Conservation (phyloP, 2,329 filamentous ascomycete genomes). For the Hypoxylon sp. region DNA sequence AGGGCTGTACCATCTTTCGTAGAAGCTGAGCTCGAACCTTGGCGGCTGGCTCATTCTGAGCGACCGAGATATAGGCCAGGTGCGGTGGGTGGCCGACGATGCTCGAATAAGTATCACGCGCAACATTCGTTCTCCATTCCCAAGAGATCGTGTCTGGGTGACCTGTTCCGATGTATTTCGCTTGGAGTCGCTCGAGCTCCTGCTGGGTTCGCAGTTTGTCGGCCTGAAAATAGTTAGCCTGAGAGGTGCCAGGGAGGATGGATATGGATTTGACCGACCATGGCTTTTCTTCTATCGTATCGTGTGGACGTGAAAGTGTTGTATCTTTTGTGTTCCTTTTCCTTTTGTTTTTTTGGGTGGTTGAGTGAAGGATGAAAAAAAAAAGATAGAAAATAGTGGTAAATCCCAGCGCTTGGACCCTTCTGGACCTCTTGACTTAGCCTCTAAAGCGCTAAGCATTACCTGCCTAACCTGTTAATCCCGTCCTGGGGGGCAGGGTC, state of each 20-base stretch:
- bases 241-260: background rate
- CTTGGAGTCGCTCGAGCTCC: constrained; percentile 95
- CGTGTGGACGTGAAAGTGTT: background rate
- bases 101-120: constrained; percentile 89
- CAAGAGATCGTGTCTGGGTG: constrained; percentile 96
- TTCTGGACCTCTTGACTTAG: no score
- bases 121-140: constrained; percentile 96
- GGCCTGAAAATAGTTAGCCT: constrained; percentile 62
- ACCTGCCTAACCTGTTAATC: no score
- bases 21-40: constrained; percentile 83
- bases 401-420: no score
- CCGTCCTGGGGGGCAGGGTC: no score
- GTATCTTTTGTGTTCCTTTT: background rate
- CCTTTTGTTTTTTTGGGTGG: no score
- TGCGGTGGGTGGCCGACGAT: constrained; percentile 90
- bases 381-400: no score
- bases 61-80: constrained; percentile 87
- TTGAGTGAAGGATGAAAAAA: no score
- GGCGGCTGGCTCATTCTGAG: constrained; percentile 83
- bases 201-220: constrained; percentile 98
- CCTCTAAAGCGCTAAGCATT: no score
- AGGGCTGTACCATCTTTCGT: constrained; percentile 76
- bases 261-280: background rate
- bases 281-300: constrained; percentile 3
- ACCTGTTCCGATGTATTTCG: constrained; percentile 94